phyloP scores from a whole-genome alignment of 1,284 basidiomycete species.

The Marasmius fiardii region DNA sequence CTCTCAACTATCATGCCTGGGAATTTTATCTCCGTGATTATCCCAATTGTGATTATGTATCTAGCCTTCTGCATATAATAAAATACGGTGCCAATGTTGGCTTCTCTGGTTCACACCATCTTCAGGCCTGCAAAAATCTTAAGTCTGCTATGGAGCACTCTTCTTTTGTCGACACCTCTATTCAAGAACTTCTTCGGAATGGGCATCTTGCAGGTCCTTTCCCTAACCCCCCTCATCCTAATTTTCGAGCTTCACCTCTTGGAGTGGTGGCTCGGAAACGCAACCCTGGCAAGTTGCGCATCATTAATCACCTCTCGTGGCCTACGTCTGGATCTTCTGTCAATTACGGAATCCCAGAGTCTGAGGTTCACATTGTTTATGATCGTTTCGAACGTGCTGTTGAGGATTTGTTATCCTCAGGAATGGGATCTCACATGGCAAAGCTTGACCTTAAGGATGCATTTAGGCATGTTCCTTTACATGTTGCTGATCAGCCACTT shows the following conservation, averaged over 20 bases:
- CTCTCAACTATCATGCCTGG: background rate
- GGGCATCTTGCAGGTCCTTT: background rate
- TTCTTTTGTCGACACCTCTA: background rate
- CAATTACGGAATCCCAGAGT: constrained; percentile 3
- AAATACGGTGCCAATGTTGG: too few species aligned
- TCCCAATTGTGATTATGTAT: too few species aligned
- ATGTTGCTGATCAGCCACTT: too few species aligned
- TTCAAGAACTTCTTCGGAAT: background rate
- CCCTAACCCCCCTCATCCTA: background rate
- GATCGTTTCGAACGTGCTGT: constrained; percentile 3
- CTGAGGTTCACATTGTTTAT: too few species aligned
- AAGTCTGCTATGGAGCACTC: background rate
- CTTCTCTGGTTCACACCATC: background rate
- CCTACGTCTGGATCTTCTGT: background rate
- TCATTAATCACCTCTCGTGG: constrained; percentile 5
- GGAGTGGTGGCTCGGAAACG: too few species aligned
- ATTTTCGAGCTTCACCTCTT: too few species aligned
- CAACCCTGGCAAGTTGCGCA: background rate
- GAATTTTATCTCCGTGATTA: background rate
- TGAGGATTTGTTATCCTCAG: background rate
- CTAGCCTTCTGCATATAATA: too few species aligned
- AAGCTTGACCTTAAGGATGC: too few species aligned
- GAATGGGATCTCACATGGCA: constrained; percentile 4
- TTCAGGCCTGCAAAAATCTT: background rate
- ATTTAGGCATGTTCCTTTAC: too few species aligned